Evolutionary conservation across 2,329 filamentous ascomycete species (phyloP).

Genomic region (Aureobasidium namibiae): DNA sequence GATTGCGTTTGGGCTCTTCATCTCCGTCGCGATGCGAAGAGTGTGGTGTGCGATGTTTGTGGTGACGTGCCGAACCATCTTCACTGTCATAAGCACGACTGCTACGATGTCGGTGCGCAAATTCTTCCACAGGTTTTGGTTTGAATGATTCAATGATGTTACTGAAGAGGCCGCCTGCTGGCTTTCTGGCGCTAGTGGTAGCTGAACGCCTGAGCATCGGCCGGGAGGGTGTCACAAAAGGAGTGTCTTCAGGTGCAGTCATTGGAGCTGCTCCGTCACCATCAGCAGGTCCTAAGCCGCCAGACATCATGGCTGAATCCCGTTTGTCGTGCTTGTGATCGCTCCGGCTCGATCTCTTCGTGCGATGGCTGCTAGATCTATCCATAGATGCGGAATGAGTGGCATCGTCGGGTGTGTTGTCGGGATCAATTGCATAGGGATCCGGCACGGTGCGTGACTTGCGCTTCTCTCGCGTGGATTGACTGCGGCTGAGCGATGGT

Average conservation of each 20-base stretch:
- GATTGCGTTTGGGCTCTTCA: conserved; percentile 24
- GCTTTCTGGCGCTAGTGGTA: conserved; percentile 53
- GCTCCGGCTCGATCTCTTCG: conserved; percentile 20
- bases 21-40: conserved; percentile 19
- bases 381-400: conserved; percentile 27
- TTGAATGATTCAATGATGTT: conserved; percentile 40
- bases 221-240: conserved; percentile 41
- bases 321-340: conserved; percentile 32
- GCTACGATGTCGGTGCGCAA: not conserved
- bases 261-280: conserved; percentile 30
- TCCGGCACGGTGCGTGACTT: conserved; percentile 46
- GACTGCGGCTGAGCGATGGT: conserved; percentile 33
- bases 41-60: conserved; percentile 21
- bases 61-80: conserved; percentile 20
- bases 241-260: conserved; percentile 42
- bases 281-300: conserved; percentile 29
- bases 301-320: conserved; percentile 30
- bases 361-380: conserved; percentile 19
- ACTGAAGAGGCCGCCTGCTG: conserved; percentile 45
- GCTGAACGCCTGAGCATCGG: conserved; percentile 52
- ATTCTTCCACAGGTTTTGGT: conserved; percentile 14
- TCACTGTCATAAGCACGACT: conserved; percentile 25
- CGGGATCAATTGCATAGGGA: conserved; percentile 57
- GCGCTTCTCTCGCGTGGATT: conserved; percentile 41
- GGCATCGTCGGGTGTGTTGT: conserved; percentile 39